phyloP scores from a whole-genome alignment of 108 stramenopile species.

The Skeletonema potamos region DNA sequence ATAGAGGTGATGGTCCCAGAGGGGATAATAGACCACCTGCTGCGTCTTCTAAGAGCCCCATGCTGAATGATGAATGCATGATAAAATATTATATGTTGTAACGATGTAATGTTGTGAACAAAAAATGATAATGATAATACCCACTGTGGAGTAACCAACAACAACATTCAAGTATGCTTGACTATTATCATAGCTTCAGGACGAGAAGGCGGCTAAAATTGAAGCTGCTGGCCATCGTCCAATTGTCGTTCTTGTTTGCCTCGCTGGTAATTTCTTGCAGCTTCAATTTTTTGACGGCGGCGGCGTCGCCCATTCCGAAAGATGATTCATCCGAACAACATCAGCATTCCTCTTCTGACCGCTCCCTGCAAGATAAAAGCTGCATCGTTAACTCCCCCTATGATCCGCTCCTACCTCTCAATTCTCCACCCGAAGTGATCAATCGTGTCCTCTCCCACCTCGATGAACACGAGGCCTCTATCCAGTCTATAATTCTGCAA shows the following conservation, averaged over 20 bases:
- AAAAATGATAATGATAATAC: too few relatives aligned
- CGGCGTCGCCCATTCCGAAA: neutral
- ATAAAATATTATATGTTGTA: too few relatives aligned
- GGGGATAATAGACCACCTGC: too few relatives aligned
- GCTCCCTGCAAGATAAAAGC: neutral
- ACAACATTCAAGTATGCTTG: neutral
- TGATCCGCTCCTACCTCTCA: neutral
- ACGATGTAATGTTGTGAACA: too few relatives aligned
- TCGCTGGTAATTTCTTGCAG: neutral
- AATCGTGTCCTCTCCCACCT: neutral
- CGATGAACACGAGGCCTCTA: neutral
- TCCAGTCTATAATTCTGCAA: neutral
- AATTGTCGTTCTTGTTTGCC: neutral
- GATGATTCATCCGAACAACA: constrained; percentile 2
- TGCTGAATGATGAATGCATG: too few relatives aligned
- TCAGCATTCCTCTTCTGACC: neutral
- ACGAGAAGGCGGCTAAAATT: neutral
- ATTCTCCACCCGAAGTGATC: neutral
- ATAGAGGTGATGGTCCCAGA: too few relatives aligned
- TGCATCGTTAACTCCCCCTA: neutral
- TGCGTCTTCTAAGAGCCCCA: too few relatives aligned
- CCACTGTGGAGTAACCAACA: too few relatives aligned
- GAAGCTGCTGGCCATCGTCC: neutral
- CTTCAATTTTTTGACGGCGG: neutral
- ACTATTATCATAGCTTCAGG: neutral